Evolutionary conservation across 169 alveolate genomes (phyloP).

Genomic region (Plasmodium vivax): DNA sequence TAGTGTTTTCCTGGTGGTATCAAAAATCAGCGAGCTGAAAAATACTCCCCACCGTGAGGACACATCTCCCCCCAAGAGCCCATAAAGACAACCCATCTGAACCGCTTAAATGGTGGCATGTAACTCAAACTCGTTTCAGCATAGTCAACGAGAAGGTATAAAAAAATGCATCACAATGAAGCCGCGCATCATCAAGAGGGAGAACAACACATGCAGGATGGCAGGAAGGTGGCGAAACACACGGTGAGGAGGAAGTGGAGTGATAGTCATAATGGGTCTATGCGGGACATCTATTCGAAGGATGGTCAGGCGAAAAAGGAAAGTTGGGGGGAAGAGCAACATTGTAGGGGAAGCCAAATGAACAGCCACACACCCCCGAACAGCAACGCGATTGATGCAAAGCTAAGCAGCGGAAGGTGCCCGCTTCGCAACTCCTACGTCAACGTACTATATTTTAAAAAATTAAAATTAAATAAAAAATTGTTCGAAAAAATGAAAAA

Average conservation of each 20-base stretch:
- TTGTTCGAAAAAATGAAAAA: constrained; percentile 59
- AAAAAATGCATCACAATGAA: background rate
- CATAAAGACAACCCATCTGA: background rate
- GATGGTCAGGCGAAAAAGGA: background rate
- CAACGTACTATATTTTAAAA: constrained; percentile 50
- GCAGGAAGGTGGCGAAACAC: background rate
- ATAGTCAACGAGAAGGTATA: background rate
- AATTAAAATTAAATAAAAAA: constrained; percentile 55
- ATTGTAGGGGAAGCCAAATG: background rate
- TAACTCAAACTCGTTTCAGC: background rate
- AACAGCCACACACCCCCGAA: background rate
- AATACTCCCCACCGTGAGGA: background rate
- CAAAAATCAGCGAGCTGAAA: background rate
- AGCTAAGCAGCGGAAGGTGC: background rate
- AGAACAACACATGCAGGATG: background rate
- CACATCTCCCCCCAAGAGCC: background rate
- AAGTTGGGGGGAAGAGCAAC: background rate
- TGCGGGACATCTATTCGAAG: background rate
- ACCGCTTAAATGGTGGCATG: background rate
- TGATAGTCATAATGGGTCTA: background rate
- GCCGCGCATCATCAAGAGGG: background rate
- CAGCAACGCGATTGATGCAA: background rate
- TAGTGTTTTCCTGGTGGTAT: background rate
- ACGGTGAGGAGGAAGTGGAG: background rate
- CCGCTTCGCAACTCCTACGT: constrained; percentile 25